phyloP scores from a whole-genome alignment of 2,329 filamentous ascomycete genomes.

The Aspergillus glaucus region DNA sequence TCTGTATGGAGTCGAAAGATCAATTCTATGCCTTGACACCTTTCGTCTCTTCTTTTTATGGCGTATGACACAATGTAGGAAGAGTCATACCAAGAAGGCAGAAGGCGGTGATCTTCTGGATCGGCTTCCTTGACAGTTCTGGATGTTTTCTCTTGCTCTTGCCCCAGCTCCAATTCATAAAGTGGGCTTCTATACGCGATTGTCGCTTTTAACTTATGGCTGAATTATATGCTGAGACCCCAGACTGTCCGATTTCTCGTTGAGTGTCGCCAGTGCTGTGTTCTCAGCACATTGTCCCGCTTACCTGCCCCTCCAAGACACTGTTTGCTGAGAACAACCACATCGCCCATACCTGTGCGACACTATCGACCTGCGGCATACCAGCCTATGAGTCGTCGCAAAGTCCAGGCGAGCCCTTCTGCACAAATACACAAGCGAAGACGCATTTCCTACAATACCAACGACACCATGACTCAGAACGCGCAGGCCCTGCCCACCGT shows the following conservation, averaged over 20 bases:
- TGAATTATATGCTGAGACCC: conserved; percentile 16
- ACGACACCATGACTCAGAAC: conserved; percentile 17
- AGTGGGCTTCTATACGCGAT: background rate
- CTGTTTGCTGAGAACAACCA: conserved; percentile 5
- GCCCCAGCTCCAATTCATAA: too few species aligned
- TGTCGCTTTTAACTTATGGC: conserved; percentile 8
- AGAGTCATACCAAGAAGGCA: background rate
- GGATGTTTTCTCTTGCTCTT: too few species aligned
- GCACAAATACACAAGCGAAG: conserved; percentile 27
- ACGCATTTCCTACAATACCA: conserved; percentile 20
- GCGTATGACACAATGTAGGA: too few species aligned
- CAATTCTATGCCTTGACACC: too few species aligned
- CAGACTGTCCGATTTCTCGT: conserved; percentile 10
- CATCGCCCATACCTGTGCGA: conserved; percentile 2
- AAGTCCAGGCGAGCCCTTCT: conserved; percentile 11
- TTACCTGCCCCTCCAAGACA: conserved; percentile 7
- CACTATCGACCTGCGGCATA: background rate
- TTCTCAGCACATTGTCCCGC: conserved; percentile 8
- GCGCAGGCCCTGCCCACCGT: conserved; percentile 32
- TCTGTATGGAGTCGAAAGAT: too few species aligned
- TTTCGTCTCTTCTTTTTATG: too few species aligned
- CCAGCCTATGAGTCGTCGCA: conserved; percentile 20
- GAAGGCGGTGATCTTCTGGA: background rate
- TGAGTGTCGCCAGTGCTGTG: conserved; percentile 10
- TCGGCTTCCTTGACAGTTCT: background rate